These are phyloP conservation scores for Penicillium frequentans DNA, from an alignment of 2,329 filamentous ascomycete genomes.

Conservation along the genomic window DNA sequence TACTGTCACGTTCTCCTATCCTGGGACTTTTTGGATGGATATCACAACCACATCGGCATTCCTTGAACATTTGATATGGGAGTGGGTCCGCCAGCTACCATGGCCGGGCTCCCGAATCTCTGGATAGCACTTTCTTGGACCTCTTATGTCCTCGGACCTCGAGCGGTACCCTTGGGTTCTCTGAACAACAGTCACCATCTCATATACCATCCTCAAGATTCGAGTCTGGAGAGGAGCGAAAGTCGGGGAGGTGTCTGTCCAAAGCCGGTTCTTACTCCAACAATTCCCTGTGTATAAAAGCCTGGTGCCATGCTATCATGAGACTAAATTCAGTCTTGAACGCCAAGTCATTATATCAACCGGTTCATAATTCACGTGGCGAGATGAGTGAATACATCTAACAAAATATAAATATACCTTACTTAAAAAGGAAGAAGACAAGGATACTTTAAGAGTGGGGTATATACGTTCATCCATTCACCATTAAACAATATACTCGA, in stretches of 20 bases:
- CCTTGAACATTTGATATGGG: not conserved
- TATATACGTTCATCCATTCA: conserved; percentile 7
- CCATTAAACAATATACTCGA: conserved; percentile 8
- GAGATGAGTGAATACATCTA: not conserved
- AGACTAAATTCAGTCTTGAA: not conserved
- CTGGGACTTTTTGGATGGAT: not conserved
- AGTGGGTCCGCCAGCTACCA: not conserved
- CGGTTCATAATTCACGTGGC: not conserved
- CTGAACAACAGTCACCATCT: not conserved
- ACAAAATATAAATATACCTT: not conserved
- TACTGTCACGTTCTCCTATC: not conserved
- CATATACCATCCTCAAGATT: not conserved
- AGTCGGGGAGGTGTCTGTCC: not conserved
- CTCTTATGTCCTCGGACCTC: not conserved
- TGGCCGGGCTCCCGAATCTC: not conserved
- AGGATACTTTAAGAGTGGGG: not conserved
- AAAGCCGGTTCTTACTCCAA: not conserved
- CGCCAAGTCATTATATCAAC: not conserved
- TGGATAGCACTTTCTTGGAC: not conserved
- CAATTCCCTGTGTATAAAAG: not conserved
- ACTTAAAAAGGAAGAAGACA: not conserved
- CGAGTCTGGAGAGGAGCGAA: not conserved
- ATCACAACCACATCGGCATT: not conserved
- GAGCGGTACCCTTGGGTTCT: not conserved
- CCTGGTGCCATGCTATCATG: not conserved